Percentiles rank a stretch among this genome's conserved stretches.
Conservation (phyloP, 139 green algal species). For the Volvox reticuliferus region DNA sequence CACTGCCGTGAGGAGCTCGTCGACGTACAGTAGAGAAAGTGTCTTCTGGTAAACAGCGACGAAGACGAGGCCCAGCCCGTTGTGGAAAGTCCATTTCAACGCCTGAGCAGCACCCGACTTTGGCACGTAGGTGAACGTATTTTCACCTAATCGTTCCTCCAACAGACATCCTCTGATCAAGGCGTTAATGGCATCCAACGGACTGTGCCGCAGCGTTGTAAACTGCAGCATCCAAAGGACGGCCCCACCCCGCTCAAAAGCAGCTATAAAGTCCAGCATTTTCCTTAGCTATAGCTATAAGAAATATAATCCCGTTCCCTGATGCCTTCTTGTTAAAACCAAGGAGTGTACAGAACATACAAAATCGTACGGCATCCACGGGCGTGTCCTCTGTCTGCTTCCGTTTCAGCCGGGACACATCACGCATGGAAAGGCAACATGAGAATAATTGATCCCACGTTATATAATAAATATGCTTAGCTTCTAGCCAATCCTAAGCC, state of each 20-base stretch:
- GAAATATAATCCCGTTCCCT: not conserved
- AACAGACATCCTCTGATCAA: constrained; percentile 91
- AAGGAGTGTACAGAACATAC: too few species aligned
- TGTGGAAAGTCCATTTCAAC: constrained; percentile 97
- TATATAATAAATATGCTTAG: too few species aligned
- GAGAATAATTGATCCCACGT: too few species aligned
- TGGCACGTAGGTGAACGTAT: constrained; percentile 84
- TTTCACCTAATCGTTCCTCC: constrained; percentile 91
- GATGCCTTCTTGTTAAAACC: too few species aligned
- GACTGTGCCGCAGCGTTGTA: constrained; percentile 54
- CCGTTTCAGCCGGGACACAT: too few species aligned
- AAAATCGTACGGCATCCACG: too few species aligned
- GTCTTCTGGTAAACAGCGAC: constrained; percentile 96
- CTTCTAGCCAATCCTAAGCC: too few species aligned
- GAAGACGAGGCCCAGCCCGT: constrained; percentile 96
- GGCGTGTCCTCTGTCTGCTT: too few species aligned
- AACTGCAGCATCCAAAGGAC: constrained; percentile 87
- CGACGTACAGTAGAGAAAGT: constrained; percentile 92
- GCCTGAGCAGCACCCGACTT: constrained; percentile 81
- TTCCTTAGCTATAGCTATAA: constrained; percentile 24
- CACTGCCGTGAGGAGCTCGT: constrained; percentile 82
- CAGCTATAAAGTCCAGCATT: constrained; percentile 92
- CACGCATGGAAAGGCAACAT: too few species aligned
- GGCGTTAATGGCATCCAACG: constrained; percentile 81
- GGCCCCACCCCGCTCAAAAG: constrained; percentile 90